phyloP scores from a whole-genome alignment of 108 stramenopile genomes.

The Cylindrotheca closterium region DNA sequence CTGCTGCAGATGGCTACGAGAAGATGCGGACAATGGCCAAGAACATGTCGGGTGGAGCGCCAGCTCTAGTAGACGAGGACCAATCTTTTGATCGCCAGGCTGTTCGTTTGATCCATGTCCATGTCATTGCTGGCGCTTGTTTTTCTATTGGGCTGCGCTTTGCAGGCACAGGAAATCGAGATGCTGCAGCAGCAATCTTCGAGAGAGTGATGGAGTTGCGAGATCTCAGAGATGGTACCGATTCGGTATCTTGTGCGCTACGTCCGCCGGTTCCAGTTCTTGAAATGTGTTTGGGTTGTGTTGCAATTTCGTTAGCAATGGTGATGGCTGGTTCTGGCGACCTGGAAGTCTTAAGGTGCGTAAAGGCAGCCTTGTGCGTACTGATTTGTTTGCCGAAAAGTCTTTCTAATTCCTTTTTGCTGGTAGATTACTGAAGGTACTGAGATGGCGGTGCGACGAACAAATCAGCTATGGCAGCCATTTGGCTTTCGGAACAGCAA shows the following conservation, averaged over 20 bases:
- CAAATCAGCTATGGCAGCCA: slow-evolving; percentile 88
- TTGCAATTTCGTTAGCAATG: slow-evolving; percentile 86
- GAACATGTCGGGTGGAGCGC: slow-evolving; percentile 1
- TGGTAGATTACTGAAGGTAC: slow-evolving; percentile 54
- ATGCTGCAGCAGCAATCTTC: slow-evolving; percentile 66
- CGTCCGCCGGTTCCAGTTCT: slow-evolving; percentile 79
- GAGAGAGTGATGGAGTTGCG: slow-evolving; percentile 68
- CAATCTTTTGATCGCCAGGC: slow-evolving; percentile 81
- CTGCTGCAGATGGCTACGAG: slow-evolving; percentile 57
- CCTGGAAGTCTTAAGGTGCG: slow-evolving; percentile 71
- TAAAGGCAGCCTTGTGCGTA: too few relatives aligned
- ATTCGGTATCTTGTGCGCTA: slow-evolving; percentile 61
- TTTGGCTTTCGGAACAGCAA: slow-evolving; percentile 87
- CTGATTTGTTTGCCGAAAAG: too few relatives aligned
- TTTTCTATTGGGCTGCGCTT: slow-evolving; percentile 90
- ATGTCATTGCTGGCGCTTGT: slow-evolving; percentile 92
- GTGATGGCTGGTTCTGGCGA: slow-evolving; percentile 98
- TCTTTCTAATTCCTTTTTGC: too few relatives aligned
- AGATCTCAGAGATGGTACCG: slow-evolving; percentile 71
- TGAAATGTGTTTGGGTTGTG: slow-evolving; percentile 86
- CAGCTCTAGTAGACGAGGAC: not conserved
- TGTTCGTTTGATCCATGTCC: slow-evolving; percentile 89
- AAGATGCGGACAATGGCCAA: slow-evolving; percentile 51
- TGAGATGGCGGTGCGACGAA: slow-evolving; percentile 90
- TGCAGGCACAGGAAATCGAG: slow-evolving; percentile 85